Conservation (phyloP, 2,329 filamentous ascomycete genomes). For the Leptodontidium sp. region DNA sequence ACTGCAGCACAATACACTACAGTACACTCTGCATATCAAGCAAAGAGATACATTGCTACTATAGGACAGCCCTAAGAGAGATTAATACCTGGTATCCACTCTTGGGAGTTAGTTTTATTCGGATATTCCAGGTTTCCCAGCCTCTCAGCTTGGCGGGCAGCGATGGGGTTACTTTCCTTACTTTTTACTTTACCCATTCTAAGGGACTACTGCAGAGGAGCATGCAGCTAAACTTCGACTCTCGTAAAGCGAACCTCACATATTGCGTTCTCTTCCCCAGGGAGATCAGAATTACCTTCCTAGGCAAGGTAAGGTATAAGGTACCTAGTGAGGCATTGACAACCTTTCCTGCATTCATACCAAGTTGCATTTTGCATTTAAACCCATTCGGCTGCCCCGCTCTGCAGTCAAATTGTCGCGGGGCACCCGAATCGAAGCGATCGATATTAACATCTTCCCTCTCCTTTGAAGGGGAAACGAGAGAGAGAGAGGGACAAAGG, state of each 20-base stretch:
- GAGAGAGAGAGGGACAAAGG: neutral
- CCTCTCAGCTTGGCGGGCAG: too few species aligned
- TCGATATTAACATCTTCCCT: neutral
- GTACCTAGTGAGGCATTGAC: too few species aligned
- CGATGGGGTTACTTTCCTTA: neutral
- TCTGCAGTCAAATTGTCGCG: neutral
- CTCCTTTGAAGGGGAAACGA: neutral
- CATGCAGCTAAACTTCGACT: constrained; percentile 6
- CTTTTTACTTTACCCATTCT: too few species aligned
- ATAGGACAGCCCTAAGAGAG: neutral
- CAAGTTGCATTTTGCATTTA: neutral
- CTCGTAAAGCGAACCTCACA: constrained; percentile 28
- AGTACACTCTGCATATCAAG: neutral
- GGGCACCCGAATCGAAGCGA: neutral
- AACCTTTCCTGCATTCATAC: neutral
- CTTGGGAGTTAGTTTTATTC: neutral
- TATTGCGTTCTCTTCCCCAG: neutral
- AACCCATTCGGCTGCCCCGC: constrained; percentile 3
- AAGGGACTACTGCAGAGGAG: constrained; percentile 16
- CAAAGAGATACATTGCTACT: neutral
- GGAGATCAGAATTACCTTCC: too few species aligned
- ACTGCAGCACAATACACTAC: too few species aligned
- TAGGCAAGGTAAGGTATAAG: too few species aligned
- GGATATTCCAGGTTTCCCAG: too few species aligned
- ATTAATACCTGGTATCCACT: neutral